phyloP scores from a whole-genome alignment of 495 filamentous ascomycete species.

The Tuber aestivum region DNA sequence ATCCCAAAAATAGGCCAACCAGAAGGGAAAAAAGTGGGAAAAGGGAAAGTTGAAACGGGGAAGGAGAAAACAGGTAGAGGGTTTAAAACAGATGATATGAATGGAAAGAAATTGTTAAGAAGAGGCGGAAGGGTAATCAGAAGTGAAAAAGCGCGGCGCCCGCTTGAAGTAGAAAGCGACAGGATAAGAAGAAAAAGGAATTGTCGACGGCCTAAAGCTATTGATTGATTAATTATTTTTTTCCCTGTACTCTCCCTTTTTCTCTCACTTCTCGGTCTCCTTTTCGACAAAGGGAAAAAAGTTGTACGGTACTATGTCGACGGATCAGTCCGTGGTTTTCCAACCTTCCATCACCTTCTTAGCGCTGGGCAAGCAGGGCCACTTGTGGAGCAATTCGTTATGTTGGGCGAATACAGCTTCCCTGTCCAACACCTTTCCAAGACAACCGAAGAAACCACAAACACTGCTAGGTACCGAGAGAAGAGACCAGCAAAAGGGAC shows the following conservation, averaged over 20 bases:
- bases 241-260: not conserved
- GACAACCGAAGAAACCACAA: conserved; percentile 9
- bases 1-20: conserved; percentile 19
- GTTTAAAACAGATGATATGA: not conserved
- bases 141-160: not conserved
- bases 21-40: conserved; percentile 13
- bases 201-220: not conserved
- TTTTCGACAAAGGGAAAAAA: conserved; percentile 14
- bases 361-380: conserved; percentile 25
- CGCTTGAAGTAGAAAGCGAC: not conserved
- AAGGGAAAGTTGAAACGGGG: conserved; percentile 15
- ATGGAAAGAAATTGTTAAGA: not conserved
- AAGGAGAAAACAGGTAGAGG: conserved; percentile 10
- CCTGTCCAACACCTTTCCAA: conserved; percentile 19
- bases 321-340: conserved; percentile 27
- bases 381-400: not conserved
- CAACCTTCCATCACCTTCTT: conserved; percentile 8
- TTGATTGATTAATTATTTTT: not conserved
- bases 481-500: conserved; percentile 8
- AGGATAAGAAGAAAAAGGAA: not conserved
- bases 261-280: conserved; percentile 3
- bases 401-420: not conserved
- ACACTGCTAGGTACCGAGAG: conserved; percentile 7
- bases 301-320: conserved; percentile 22
- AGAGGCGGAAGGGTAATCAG: not conserved